Percentiles rank a stretch among this genome's conserved stretches.
phyloP scores from a whole-genome alignment of 257 asterid genomes.

The Mitragyna speciosa region DNA sequence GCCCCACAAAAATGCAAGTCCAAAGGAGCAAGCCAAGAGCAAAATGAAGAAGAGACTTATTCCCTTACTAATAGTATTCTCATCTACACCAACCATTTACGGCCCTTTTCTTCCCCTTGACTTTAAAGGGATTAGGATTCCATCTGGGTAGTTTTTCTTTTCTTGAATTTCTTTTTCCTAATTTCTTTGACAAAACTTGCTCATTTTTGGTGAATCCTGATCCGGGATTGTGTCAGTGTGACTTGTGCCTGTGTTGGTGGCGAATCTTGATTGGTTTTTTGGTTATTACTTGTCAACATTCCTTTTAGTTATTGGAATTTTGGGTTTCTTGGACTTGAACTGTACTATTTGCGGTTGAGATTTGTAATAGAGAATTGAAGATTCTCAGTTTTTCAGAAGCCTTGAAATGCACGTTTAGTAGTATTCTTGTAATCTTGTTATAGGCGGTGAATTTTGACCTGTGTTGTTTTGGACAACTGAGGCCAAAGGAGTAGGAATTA shows the following conservation, averaged over 20 bases:
- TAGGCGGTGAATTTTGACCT: not conserved
- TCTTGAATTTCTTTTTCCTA: not conserved
- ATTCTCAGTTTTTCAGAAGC: slow-evolving; percentile 4
- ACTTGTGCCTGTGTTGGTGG: slow-evolving; percentile 4
- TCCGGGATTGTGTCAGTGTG: slow-evolving; percentile 13
- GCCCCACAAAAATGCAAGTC: slow-evolving; percentile 41
- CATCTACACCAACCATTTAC: slow-evolving; percentile 45
- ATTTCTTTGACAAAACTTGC: slow-evolving; percentile 11
- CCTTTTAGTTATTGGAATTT: slow-evolving; percentile 1
- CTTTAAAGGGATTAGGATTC: slow-evolving; percentile 42
- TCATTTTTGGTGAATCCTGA: slow-evolving; percentile 27
- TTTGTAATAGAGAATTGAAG: not conserved
- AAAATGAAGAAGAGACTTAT: slow-evolving; percentile 14
- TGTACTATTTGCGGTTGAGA: not conserved
- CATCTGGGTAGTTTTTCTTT: slow-evolving; percentile 19
- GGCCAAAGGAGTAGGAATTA: slow-evolving; percentile 13
- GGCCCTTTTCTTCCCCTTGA: slow-evolving; percentile 32
- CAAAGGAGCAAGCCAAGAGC: slow-evolving; percentile 31
- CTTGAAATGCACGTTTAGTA: slow-evolving; percentile 19
- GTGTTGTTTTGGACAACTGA: slow-evolving; percentile 18
- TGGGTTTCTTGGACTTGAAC: slow-evolving; percentile 1
- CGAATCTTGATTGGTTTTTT: slow-evolving; percentile 16
- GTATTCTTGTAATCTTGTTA: slow-evolving; percentile 5
- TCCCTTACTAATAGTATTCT: slow-evolving; percentile 24
- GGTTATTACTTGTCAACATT: too few relatives aligned